Evolutionary conservation across 345 rosid species (phyloP).

Genomic region (Moringa oleifera): DNA sequence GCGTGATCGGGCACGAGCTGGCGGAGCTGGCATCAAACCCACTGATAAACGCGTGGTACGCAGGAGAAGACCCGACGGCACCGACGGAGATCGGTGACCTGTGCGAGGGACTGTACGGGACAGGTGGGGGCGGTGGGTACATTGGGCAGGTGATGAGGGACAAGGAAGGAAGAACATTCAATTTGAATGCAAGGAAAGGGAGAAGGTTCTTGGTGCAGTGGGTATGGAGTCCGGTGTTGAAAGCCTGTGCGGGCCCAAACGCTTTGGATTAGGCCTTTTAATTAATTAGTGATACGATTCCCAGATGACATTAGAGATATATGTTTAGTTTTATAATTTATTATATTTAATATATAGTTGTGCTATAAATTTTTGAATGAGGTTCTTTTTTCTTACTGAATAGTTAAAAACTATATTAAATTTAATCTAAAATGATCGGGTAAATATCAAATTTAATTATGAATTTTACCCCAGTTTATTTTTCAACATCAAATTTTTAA

Average conservation of each 20-base stretch:
- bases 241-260: slow-evolving; percentile 86
- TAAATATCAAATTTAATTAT: too few species aligned
- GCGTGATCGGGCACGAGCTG: slow-evolving; percentile 91
- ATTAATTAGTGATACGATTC: too few species aligned
- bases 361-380: background rate
- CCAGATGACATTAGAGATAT: too few species aligned
- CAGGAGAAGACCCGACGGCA: slow-evolving; percentile 95
- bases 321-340: slow-evolving; percentile 12
- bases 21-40: slow-evolving; percentile 90
- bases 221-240: slow-evolving; percentile 78
- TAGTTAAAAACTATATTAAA: too few species aligned
- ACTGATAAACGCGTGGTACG: slow-evolving; percentile 92
- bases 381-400: slow-evolving; percentile 1
- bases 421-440: too few species aligned
- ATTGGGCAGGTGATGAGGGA: slow-evolving; percentile 83
- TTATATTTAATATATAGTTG: slow-evolving; percentile 6
- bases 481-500: too few species aligned
- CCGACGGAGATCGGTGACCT: slow-evolving; percentile 88
- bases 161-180: slow-evolving; percentile 51
- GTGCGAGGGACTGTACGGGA: slow-evolving; percentile 90
- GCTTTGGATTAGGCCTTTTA: slow-evolving; percentile 38
- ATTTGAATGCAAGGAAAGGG: slow-evolving; percentile 68
- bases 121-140: slow-evolving; percentile 93
- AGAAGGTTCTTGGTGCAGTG: slow-evolving; percentile 83
- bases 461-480: too few species aligned